Conservation (phyloP, 805 yeast species). For the Schizosaccharomyces lindneri region DNA sequence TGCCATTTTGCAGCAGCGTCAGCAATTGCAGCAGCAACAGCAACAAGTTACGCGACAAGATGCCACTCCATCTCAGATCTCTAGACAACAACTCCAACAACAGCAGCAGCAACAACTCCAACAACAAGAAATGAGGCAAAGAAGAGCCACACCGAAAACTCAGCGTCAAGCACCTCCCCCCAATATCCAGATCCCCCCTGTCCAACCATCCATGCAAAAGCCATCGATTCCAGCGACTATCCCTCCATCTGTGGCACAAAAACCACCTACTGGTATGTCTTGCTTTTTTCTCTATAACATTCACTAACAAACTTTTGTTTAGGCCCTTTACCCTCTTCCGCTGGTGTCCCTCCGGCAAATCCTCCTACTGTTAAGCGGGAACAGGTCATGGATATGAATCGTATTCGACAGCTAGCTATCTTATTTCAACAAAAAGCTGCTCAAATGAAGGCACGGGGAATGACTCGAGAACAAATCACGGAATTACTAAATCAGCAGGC, state of each 20-base stretch:
- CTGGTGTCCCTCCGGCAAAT: neutral
- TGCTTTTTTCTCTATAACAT: no score
- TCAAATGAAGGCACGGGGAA: neutral
- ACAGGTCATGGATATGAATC: neutral
- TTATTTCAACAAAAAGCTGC: neutral
- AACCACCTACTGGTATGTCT: no score
- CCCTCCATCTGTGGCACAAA: neutral
- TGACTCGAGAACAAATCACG: neutral
- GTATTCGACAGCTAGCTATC: neutral
- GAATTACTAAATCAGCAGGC: neutral
- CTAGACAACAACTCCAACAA: neutral
- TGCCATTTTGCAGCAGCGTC: neutral
- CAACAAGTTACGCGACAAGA: neutral
- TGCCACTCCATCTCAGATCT: neutral
- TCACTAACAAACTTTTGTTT: neutral
- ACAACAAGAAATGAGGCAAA: neutral
- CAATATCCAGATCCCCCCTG: neutral
- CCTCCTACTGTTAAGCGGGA: neutral
- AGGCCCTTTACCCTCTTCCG: neutral
- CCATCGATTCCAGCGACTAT: neutral
- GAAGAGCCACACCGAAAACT: neutral
- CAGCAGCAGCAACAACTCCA: neutral
- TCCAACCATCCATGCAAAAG: neutral
- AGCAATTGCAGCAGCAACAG: neutral
- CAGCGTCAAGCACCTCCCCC: neutral